phyloP scores from a whole-genome alignment of 2,329 filamentous ascomycete species.

The Apiospora marii region DNA sequence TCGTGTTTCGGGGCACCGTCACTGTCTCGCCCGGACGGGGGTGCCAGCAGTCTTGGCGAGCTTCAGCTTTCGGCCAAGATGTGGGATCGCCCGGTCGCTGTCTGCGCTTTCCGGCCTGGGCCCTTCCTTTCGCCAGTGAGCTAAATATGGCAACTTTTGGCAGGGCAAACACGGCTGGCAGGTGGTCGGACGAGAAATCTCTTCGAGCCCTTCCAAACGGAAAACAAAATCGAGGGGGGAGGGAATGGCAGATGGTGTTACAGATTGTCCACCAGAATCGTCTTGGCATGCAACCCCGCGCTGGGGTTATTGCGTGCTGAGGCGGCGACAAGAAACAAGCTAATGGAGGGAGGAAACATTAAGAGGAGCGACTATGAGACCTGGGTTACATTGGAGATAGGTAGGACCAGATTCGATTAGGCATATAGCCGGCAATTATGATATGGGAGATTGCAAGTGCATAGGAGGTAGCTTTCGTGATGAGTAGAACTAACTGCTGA shows the following conservation, averaged over 20 bases:
- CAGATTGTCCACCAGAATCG: background rate
- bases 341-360: background rate
- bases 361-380: constrained; percentile 10
- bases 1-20: constrained; percentile 10
- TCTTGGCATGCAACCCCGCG: constrained; percentile 16
- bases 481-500: background rate
- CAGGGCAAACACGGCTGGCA: background rate
- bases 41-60: constrained; percentile 36
- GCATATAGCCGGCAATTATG: background rate
- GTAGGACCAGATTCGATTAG: background rate
- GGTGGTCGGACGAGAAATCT: background rate
- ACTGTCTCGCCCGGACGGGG: constrained; percentile 14
- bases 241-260: constrained; percentile 7
- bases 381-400: background rate
- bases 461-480: background rate
- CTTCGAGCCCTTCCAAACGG: too few relatives aligned
- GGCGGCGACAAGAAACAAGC: constrained; percentile 15
- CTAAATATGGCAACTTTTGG: background rate
- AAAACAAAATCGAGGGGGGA: background rate
- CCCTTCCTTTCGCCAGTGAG: too few relatives aligned
- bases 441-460: background rate
- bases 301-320: constrained; percentile 5
- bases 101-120: background rate
- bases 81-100: constrained; percentile 34
- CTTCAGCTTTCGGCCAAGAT: constrained; percentile 37